Evolutionary conservation across 768 basidiomycete genomes (phyloP), one percentile per base, ranked within the genome.

Genomic region (Dendrothele bispora): DNA sequence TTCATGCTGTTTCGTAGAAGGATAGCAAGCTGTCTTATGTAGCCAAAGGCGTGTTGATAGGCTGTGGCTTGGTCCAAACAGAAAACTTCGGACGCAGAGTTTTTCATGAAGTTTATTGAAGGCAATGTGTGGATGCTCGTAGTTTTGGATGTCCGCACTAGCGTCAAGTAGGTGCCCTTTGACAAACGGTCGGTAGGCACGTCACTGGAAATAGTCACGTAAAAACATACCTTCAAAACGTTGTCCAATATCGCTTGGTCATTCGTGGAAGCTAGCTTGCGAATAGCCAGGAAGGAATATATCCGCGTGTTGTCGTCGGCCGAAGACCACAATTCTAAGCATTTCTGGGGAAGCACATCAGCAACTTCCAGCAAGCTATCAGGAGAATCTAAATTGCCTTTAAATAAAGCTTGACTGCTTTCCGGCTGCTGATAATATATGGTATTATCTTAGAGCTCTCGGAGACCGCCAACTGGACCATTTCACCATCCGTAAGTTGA

Each of bases 31-130:
- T 94, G 91, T 34, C 97, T 84, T 54, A 98, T 95, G 65, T 93
- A 98, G 7, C 87, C 86, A 70, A 98, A 99, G 3, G 93, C 93
- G 58, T 97, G 94, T 57, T 94, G 93, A 65, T 98, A 98, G 10
- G 91, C 75, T 7, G 74, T 67, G 12, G 78, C 74, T 51, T 85
- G 86, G 57, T 88, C 77, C 43, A 93, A 67, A 54, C 84, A 86
- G 69, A 90, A 99, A 1, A 98, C 71, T 61, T 97, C 94, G 1
- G 91, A 88, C 0, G 95, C 95, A 5, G 94, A 91, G 64, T 98
- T 97, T 67, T 99, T 99, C 92, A 98, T 95, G 36, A 98, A 70
- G 58, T 90, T 95, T 66, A 98, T 88, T 2, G 89, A 83, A 18
- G 95, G 94, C 7, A 98, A 72, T 3, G 88, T 92, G 66, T 95